Conservation (phyloP, 805 yeast species). For the Starmera caribaea region DNA sequence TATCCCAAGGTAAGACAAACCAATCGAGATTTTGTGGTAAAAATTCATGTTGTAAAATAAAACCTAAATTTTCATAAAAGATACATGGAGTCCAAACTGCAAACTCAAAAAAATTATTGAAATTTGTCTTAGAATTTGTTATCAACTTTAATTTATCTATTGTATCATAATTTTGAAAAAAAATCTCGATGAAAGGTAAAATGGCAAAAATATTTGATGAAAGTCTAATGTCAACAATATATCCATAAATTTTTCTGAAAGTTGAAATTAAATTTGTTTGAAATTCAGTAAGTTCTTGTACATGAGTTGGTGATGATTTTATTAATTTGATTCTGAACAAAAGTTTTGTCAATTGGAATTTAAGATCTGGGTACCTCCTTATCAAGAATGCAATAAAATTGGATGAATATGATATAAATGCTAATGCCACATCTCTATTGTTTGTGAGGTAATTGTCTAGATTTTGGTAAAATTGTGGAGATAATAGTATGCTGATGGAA, state of each 20-base stretch:
- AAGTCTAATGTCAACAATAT: slow-evolving; percentile 12
- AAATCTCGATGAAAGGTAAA: slow-evolving; percentile 10
- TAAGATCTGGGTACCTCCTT: slow-evolving; percentile 9
- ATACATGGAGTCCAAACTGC: slow-evolving; percentile 9
- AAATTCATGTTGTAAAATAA: slow-evolving; percentile 10
- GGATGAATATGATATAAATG: slow-evolving; percentile 7
- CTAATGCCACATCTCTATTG: slow-evolving; percentile 9
- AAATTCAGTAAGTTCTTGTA: background rate
- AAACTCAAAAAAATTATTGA: slow-evolving; percentile 7
- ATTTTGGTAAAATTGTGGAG: slow-evolving; percentile 1
- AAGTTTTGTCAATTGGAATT: slow-evolving; percentile 5
- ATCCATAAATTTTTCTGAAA: slow-evolving; percentile 8
- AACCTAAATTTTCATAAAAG: slow-evolving; percentile 13
- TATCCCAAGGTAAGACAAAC: slow-evolving; percentile 7
- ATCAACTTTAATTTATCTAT: slow-evolving; percentile 4
- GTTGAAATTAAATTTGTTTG: slow-evolving; percentile 3
- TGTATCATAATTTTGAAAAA: slow-evolving; percentile 9
- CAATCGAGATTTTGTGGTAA: slow-evolving; percentile 5
- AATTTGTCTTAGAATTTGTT: slow-evolving; percentile 2
- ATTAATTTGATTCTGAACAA: slow-evolving; percentile 3
- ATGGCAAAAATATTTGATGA: slow-evolving; percentile 12
- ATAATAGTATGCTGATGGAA: background rate
- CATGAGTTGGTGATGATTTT: background rate
- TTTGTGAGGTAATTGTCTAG: slow-evolving; percentile 5
- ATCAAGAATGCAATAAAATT: slow-evolving; percentile 9